Conservation (phyloP, 1,139 yeast species). For the Yamadazyma spencermartinsiae region DNA sequence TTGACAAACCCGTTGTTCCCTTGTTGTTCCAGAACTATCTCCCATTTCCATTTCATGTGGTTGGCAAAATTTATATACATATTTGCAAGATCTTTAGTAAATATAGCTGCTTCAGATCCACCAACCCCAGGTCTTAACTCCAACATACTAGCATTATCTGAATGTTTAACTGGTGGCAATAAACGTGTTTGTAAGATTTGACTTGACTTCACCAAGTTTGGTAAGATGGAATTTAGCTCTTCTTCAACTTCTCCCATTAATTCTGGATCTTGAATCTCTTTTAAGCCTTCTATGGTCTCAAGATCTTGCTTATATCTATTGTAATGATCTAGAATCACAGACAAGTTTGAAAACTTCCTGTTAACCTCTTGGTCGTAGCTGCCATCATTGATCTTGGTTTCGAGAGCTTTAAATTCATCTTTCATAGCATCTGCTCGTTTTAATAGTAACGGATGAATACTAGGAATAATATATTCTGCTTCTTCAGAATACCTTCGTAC, state of each 20-base stretch:
- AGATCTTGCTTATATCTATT: conserved; percentile 44
- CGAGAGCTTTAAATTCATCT: conserved; percentile 50
- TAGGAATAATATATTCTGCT: conserved; percentile 15
- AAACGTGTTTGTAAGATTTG: conserved; percentile 54
- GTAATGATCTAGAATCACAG: conserved; percentile 54
- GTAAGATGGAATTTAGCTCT: conserved; percentile 35
- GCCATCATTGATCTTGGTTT: conserved; percentile 45
- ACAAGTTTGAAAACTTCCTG: conserved; percentile 55
- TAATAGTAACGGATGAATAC: conserved; percentile 60
- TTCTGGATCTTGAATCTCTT: conserved; percentile 31
- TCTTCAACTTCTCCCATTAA: conserved; percentile 22
- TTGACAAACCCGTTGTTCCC: conserved; percentile 63
- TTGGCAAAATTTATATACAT: conserved; percentile 82
- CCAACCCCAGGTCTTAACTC: conserved; percentile 97
- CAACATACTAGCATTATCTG: conserved; percentile 74
- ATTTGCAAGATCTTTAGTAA: conserved; percentile 72
- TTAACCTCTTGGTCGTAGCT: conserved; percentile 57
- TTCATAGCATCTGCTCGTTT: conserved; percentile 58
- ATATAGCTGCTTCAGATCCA: conserved; percentile 89
- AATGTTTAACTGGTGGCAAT: conserved; percentile 75
- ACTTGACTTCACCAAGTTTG: conserved; percentile 36
- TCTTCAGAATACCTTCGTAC: conserved; percentile 6
- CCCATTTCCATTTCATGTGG: conserved; percentile 63
- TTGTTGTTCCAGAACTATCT: conserved; percentile 59
- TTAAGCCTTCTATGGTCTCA: conserved; percentile 35